Conservation (phyloP, 805 yeast genomes). For the Suhomyces sp. region DNA sequence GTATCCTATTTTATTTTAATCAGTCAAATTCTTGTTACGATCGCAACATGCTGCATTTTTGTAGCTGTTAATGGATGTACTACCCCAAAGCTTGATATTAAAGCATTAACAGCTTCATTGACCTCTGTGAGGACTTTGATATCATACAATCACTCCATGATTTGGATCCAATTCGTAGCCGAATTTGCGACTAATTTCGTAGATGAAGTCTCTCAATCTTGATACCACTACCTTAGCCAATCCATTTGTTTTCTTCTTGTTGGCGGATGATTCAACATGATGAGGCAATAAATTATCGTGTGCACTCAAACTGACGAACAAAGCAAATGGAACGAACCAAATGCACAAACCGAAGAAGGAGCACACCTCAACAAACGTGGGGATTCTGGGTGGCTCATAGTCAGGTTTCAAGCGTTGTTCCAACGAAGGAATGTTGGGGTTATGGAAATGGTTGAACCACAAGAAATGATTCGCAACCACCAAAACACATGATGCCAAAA, state of each 20-base stretch:
- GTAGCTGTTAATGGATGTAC: too few species aligned
- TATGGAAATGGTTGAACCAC: conserved; percentile 85
- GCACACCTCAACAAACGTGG: conserved; percentile 86
- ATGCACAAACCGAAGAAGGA: conserved; percentile 91
- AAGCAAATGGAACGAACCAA: conserved; percentile 91
- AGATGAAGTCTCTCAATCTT: conserved; percentile 47
- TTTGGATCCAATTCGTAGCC: conserved; percentile 59
- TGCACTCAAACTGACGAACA: conserved; percentile 89
- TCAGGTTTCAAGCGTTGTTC: conserved; percentile 56
- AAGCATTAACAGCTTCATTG: too few species aligned
- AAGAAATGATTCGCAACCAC: conserved; percentile 79
- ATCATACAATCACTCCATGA: conserved; percentile 48
- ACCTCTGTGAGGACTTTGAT: too few species aligned
- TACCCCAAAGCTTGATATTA: too few species aligned
- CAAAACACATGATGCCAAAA: conserved; percentile 66
- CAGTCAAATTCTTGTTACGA: too few species aligned
- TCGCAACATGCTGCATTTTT: too few species aligned
- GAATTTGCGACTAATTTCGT: conserved; percentile 48
- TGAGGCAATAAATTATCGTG: conserved; percentile 84
- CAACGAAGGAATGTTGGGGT: conserved; percentile 70
- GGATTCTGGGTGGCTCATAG: conserved; percentile 65
- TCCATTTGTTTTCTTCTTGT: conserved; percentile 46
- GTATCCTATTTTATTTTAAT: too few species aligned
- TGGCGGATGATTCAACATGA: conserved; percentile 28
- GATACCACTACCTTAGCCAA: conserved; percentile 67